phyloP scores from a whole-genome alignment of 2,329 filamentous ascomycete genomes.

The Botryosphaeria dothidea region DNA sequence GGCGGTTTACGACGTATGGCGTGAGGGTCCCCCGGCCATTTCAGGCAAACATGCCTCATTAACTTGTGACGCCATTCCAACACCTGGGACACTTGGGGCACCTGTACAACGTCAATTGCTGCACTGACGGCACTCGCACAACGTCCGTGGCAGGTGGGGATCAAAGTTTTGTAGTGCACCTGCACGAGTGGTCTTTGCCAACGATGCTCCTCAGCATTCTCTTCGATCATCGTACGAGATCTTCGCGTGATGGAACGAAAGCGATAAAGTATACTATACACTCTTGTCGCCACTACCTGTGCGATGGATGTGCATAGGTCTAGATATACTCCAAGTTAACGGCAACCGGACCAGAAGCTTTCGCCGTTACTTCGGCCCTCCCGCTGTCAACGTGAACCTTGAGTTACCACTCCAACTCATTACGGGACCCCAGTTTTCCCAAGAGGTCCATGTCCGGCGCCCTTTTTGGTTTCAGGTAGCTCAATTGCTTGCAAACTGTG shows the following conservation, averaged over 20 bases:
- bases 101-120: background rate
- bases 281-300: background rate
- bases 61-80: background rate
- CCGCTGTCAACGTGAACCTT: background rate
- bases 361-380: background rate
- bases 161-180: background rate
- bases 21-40: background rate
- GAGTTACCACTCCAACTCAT: constrained; percentile 1
- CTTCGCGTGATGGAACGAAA: background rate
- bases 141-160: background rate
- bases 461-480: constrained; percentile 2
- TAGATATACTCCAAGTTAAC: too few relatives aligned
- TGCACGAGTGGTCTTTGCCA: background rate
- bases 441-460: background rate
- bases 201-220: background rate
- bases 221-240: background rate
- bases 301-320: too few relatives aligned
- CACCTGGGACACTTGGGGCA: background rate
- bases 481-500: constrained; percentile 16
- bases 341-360: background rate
- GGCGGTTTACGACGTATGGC: background rate
- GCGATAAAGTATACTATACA: background rate
- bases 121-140: background rate
- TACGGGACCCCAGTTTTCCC: background rate
- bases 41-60: background rate